Evolutionary conservation across 495 filamentous ascomycete species (phyloP), one percentile per base, ranked within the genome.

Genomic region (Cudoniella acicularis): DNA sequence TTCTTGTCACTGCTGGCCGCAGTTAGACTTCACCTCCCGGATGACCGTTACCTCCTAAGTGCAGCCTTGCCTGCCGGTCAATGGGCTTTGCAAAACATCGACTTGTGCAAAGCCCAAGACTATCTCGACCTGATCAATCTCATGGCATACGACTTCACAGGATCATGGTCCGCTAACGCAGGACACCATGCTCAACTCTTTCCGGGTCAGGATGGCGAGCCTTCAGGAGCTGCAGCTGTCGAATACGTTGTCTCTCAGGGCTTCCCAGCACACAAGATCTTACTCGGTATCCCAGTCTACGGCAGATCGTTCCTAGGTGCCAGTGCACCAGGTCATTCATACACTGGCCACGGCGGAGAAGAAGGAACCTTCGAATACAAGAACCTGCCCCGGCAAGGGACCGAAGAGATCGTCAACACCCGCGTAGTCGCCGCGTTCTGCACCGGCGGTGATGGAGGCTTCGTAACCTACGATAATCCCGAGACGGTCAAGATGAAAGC

Each of bases 121-220:
- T 84, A 89, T 52, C 77, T 96, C 42, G 90, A 96, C 71, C 80
- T 86, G 54, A 75, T 96, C 66, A 95, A 95, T 66, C 71, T 96
- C 21, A 92, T 88, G 82, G 81, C 88, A 4, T 96, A 95, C 67
- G 91, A 96, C 70, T 96, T 95, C 70, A 81, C 81, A n/a, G 91
- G 91, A 0, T 80, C 87, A 0, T 94, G 91, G 91, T 78, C 81
- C 1, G 68, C 77, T 43, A 74, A 79, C 53, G 81, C 82, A 36
- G 91, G 88, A 16, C 88, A 95, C 70, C 91, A 95, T 40, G 83
- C 90, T 17, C 89, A 93, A 67, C 81, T 96, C 1, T 90, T 85
- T 65, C 77, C 86, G 11, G 81, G 84, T 25, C 70, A 68, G 49
- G 72, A 74, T 40, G 80, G 80, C 36, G 79, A 79, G 21, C 72